Evolutionary conservation across 164 flowering plant genomes (phyloP).

Genomic region (Annona squamosa): DNA sequence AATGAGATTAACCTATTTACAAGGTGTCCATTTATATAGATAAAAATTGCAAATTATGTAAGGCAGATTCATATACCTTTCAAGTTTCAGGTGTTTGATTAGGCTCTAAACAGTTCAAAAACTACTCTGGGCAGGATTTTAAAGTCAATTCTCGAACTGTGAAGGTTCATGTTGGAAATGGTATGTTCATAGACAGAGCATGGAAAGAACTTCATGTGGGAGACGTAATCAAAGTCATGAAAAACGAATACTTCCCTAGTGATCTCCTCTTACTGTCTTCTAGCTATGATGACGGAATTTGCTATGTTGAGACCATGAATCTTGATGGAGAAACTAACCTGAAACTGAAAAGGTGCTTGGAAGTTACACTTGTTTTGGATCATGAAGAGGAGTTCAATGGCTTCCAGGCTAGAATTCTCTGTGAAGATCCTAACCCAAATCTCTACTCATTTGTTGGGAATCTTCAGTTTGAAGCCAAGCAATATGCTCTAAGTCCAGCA

Average conservation of each 20-base stretch:
- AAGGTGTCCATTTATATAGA: not conserved
- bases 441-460: slow-evolving; percentile 63
- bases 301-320: slow-evolving; percentile 80
- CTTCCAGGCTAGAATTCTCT: slow-evolving; percentile 46
- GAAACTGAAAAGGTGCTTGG: slow-evolving; percentile 58
- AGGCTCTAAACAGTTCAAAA: not conserved
- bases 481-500: slow-evolving; percentile 43
- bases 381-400: slow-evolving; percentile 41
- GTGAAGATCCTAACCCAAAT: slow-evolving; percentile 80
- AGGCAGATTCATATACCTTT: not conserved
- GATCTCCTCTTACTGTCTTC: slow-evolving; percentile 69
- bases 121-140: slow-evolving; percentile 34
- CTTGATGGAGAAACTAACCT: slow-evolving; percentile 80
- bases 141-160: slow-evolving; percentile 40
- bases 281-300: slow-evolving; percentile 59
- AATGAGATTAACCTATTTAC: not conserved
- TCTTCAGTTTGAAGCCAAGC: slow-evolving; percentile 39
- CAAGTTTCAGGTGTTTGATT: not conserved
- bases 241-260: slow-evolving; percentile 68
- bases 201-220: slow-evolving; percentile 67
- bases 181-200: slow-evolving; percentile 30
- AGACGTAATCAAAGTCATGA: slow-evolving; percentile 56
- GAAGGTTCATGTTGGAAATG: slow-evolving; percentile 45
- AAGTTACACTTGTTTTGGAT: slow-evolving; percentile 37
- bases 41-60: not conserved